Percentiles rank a stretch among this genome's conserved stretches.
These are phyloP conservation scores for Globisporangium rhizosaccharum DNA, from an alignment of 352 stramenopile genomes.

Conservation along the genomic window DNA sequence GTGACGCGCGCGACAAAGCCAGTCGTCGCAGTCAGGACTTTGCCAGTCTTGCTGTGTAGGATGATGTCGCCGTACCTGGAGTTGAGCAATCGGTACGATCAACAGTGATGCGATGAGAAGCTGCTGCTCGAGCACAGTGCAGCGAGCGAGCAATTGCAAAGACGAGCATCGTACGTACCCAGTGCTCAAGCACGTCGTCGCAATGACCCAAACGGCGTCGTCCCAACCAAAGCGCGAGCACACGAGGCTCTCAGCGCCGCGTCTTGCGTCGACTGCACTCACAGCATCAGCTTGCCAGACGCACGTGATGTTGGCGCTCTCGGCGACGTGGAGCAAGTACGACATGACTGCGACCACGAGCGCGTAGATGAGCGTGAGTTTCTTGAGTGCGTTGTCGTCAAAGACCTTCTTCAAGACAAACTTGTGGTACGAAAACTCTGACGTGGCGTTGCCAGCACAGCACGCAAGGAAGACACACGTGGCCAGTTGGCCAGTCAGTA, in stretches of 20 bases:
- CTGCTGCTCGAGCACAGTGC: neutral
- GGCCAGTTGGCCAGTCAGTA: neutral
- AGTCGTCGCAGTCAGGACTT: conserved; percentile 23
- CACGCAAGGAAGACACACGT: neutral
- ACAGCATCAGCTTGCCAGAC: conserved; percentile 7
- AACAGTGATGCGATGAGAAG: no score
- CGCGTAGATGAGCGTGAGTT: conserved; percentile 24
- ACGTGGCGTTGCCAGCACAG: neutral
- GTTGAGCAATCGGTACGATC: neutral
- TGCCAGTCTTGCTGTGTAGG: conserved; percentile 21
- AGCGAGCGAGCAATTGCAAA: neutral
- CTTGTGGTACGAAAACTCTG: conserved; percentile 60
- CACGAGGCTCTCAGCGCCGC: conserved; percentile 15
- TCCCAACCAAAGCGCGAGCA: conserved; percentile 28
- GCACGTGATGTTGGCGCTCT: conserved; percentile 45
- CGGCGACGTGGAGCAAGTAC: conserved; percentile 40
- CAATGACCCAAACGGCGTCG: conserved; percentile 41
- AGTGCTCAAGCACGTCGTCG: conserved; percentile 42
- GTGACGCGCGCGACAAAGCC: conserved; percentile 30
- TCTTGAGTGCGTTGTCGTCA: conserved; percentile 42
- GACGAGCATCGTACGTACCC: conserved; percentile 15
- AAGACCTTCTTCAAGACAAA: conserved; percentile 77
- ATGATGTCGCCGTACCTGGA: conserved; percentile 39
- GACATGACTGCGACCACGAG: conserved; percentile 25
- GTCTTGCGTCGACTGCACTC: no score